Percentiles rank a stretch among this genome's conserved stretches.
These are phyloP conservation scores for Clonostachys rosea DNA, from an alignment of 2,329 filamentous ascomycete genomes.

Conservation along the genomic window DNA sequence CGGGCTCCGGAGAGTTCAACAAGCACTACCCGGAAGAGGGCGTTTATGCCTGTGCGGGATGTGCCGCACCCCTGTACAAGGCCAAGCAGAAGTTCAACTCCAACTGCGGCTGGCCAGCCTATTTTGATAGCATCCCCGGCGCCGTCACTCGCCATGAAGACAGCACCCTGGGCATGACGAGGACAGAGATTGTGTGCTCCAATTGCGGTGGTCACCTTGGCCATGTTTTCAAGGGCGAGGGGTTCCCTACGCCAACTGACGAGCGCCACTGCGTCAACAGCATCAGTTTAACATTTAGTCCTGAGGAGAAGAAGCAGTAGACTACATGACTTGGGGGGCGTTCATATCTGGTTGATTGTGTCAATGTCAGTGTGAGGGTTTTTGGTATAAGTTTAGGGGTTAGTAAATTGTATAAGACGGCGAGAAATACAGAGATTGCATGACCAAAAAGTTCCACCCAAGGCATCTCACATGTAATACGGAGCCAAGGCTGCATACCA, in stretches of 20 bases:
- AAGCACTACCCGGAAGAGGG: constrained; percentile 75
- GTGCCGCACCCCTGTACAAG: constrained; percentile 84
- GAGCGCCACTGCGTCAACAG: constrained; percentile 98
- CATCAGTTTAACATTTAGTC: constrained; percentile 77
- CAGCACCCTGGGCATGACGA: constrained; percentile 69
- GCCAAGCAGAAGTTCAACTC: constrained; percentile 94
- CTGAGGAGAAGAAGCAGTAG: constrained; percentile 50
- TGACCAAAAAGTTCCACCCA: no score
- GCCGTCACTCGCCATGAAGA: constrained; percentile 83
- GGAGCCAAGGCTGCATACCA: no score
- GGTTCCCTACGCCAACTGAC: constrained; percentile 79
- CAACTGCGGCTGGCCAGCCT: constrained; percentile 96
- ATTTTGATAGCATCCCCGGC: constrained; percentile 91
- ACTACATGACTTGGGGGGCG: background rate
- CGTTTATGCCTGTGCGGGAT: constrained; percentile 84
- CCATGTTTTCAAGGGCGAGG: constrained; percentile 93
- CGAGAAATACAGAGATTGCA: no score
- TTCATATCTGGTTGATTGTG: no score
- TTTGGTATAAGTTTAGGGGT: no score
- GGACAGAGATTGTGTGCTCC: constrained; percentile 90
- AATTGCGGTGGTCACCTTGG: constrained; percentile 93
- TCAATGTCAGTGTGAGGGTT: no score
- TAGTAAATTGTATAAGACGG: no score
- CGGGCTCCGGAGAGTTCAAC: constrained; percentile 79
- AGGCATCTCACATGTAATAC: no score